phyloP scores from a whole-genome alignment of 805 yeast genomes.

The Candida golubevii region DNA sequence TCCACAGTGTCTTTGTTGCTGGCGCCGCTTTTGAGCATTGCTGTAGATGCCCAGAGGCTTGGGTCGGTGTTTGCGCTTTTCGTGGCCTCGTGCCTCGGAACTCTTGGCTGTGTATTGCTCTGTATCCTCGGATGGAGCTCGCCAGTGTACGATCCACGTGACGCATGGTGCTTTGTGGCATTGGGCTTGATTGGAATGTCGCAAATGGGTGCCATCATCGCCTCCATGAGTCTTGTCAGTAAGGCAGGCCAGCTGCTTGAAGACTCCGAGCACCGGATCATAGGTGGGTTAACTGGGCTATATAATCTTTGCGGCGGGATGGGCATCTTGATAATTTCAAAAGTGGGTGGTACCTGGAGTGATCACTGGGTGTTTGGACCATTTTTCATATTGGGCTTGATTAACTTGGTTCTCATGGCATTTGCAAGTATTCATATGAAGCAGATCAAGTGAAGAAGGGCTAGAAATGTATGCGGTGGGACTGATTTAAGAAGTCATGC shows the following conservation, averaged over 20 bases:
- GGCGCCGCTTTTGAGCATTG: constrained; percentile 61
- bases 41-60: constrained; percentile 41
- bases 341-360: constrained; percentile 58
- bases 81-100: constrained; percentile 40
- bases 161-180: constrained; percentile 34
- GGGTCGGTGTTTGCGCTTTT: constrained; percentile 30
- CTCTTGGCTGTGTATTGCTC: constrained; percentile 36
- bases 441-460: not conserved
- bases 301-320: constrained; percentile 65
- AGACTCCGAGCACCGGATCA: constrained; percentile 36
- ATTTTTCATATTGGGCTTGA: constrained; percentile 47
- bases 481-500: too few relatives aligned
- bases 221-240: constrained; percentile 56
- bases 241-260: constrained; percentile 19
- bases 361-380: constrained; percentile 58
- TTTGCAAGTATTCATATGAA: not conserved
- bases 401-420: constrained; percentile 22
- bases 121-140: constrained; percentile 19
- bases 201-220: constrained; percentile 58
- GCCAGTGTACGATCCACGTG: constrained; percentile 30
- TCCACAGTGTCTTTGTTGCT: constrained; percentile 52
- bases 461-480: too few relatives aligned
- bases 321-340: constrained; percentile 58
- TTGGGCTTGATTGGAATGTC: constrained; percentile 50
- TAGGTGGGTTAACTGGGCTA: constrained; percentile 68